Evolutionary conservation across 2,329 filamentous ascomycete species (phyloP), one percentile per base, ranked within the genome.

Genomic region (Colletotrichum musicola): DNA sequence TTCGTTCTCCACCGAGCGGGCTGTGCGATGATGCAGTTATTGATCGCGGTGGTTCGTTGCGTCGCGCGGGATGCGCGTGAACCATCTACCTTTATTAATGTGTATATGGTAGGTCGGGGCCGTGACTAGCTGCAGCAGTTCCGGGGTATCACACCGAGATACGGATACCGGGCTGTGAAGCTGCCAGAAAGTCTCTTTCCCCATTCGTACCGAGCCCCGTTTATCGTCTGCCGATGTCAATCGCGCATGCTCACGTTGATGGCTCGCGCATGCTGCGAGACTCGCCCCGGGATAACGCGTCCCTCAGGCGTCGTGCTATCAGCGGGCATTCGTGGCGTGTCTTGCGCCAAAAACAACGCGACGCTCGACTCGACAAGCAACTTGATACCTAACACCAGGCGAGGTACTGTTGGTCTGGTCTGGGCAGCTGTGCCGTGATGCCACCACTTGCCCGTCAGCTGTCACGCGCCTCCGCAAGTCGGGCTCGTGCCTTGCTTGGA

Each of bases 1-100:
- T 38, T 47, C 27, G 25, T 46, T 68, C 61, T 22, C 65, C 65
- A 68, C 65, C 54, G 20, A 47, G 27, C 40, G 54, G 65, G 65
- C 65, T 68, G 65, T 68, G 65, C 61, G 61, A 64, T 47, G 14
- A 35, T 35, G 30, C 30, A 54, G n/a, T 58, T 68, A 64, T 68
- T 59, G 61, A 58, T 20, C 49, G 27, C 35, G 49, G 47, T 68
- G 61, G 61, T 64, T 59, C 40, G 54, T 59, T 64, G 61, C 65
- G 65, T 68, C 64, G 61, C 51, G 51, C 57, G 51, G 60, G 64
- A 63, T 57, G 53, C 35, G 47, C 44, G 57, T 40, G 47, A 49
- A 56, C 30, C 6, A 35, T 35, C 30, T 35, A 7, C 30, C 6
- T 9, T 35, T 35, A 10, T 35, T 35, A 35, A 35, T 10, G 7